Evolutionary conservation across 768 basidiomycete species (phyloP).

Genomic region (Coprinopsis sp.): DNA sequence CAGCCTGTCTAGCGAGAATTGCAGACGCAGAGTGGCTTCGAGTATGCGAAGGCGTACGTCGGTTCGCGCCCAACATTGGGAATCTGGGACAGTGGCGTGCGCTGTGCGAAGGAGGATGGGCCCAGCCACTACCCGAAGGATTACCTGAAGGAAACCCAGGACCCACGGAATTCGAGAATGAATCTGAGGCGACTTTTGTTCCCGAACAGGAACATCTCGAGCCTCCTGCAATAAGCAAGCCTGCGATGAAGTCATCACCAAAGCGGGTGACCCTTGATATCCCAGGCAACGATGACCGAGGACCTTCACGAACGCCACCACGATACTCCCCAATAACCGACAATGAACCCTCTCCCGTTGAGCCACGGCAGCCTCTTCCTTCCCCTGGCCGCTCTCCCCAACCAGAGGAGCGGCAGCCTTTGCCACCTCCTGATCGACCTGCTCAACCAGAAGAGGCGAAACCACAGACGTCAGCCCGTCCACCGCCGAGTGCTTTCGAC

Average conservation of each 20-base stretch:
- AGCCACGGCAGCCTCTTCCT: slow-evolving; percentile 1
- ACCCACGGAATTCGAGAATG: slow-evolving; percentile 10
- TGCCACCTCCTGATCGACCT: background rate
- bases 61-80: slow-evolving; percentile 62
- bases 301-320: background rate
- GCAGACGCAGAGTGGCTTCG: slow-evolving; percentile 78
- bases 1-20: slow-evolving; percentile 61
- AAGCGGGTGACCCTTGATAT: background rate
- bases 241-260: background rate
- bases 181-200: too few species aligned
- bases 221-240: background rate
- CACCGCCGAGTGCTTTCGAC: slow-evolving; percentile 30
- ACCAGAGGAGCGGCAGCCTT: background rate
- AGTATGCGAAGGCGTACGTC: slow-evolving; percentile 66
- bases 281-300: background rate
- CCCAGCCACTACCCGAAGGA: slow-evolving; percentile 43
- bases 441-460: slow-evolving; percentile 1
- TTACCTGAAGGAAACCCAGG: slow-evolving; percentile 20
- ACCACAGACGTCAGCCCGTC: slow-evolving; percentile 3
- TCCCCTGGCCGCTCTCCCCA: background rate
- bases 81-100: slow-evolving; percentile 68
- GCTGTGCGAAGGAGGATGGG: slow-evolving; percentile 75
- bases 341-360: background rate
- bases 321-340: background rate
- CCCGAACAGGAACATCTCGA: background rate